Base-by-base conservation (phyloP, 1,284 basidiomycete genomes). In the Xerocomus nothofagi region DNA sequence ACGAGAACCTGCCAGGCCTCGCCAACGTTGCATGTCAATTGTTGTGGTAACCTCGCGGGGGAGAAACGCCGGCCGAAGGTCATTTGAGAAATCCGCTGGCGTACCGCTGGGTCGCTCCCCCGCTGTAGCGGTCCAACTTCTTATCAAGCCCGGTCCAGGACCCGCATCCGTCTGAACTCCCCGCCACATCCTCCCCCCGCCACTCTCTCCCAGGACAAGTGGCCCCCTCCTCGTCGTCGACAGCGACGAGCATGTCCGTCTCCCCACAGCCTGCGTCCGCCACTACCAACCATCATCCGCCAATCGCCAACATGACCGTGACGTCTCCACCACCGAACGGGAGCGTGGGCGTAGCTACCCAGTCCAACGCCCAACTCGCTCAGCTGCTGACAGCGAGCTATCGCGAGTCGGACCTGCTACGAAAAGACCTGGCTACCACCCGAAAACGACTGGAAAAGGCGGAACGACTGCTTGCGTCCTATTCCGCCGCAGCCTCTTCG, bases 331-430 rank as follows among this genome's bases (percentile, higher is more conserved):
- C 59, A 1, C 57, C 57, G 1, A 61, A 57, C 45, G 58, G 57
- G 6, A 5, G 27, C 12, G 7, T 31, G 0, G n/a, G n/a, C n/a
- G n/a, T n/a, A 26, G 4, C 41, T 1, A 4, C 33, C 2, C 64
- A 61, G n/a, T 68, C 72, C 29, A 72, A 77, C 54, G 67, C 79
- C 1, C 74, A 79, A 51, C 80, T 86, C 58, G 81, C 83, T 14
- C 59, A 70, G 6, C 72, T 86, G 33, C 80, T 86, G 61, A 62
- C 77, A 6, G 69, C 73, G 24, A 71, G 76, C 44, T 78, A 78
- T 55, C 70, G 68, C 52, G 80, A 86, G 44, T 61, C 69, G 39
- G 83, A 85, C 12, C 14, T 47, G 18, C 73, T 84, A 38, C 71
- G 73, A 30, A 71, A 70, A 43, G 81, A 86, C 53, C 76, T 85